These are phyloP conservation scores for Schizothecium vesticola DNA, from an alignment of 495 filamentous ascomycete species.

Conservation along the genomic window DNA sequence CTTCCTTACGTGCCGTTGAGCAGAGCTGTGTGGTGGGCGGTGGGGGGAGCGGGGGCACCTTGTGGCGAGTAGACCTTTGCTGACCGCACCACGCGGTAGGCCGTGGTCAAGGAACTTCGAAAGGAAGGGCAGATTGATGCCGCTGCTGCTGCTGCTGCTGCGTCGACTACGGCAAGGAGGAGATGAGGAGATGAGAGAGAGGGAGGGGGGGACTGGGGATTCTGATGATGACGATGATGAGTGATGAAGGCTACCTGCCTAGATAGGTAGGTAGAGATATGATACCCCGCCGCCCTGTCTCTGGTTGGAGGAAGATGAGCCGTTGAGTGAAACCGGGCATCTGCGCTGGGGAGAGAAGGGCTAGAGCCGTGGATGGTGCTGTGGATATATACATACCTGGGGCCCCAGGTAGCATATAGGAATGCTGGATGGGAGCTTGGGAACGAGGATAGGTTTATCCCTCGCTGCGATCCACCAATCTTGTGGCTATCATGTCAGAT, in stretches of 20 bases:
- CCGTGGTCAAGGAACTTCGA: constrained; percentile 66
- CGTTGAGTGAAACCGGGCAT: neutral
- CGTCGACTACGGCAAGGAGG: constrained; percentile 1
- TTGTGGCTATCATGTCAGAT: neutral
- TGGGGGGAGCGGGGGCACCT: too few relatives aligned
- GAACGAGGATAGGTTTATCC: neutral
- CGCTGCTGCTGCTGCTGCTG: neutral
- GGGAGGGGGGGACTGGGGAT: neutral
- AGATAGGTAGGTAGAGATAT: neutral
- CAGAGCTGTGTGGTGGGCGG: too few relatives aligned
- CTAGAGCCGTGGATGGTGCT: too few relatives aligned
- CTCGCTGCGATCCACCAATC: neutral
- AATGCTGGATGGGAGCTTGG: neutral
- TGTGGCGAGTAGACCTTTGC: constrained; percentile 1
- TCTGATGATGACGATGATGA: constrained; percentile 1
- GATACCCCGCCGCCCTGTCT: neutral
- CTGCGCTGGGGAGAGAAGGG: too few relatives aligned
- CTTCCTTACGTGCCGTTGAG: too few relatives aligned
- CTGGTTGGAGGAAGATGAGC: neutral
- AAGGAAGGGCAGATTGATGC: constrained; percentile 49
- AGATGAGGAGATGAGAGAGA: constrained; percentile 10
- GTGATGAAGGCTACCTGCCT: neutral
- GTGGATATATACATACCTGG: neutral
- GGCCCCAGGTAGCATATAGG: neutral
- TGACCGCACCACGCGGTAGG: constrained; percentile 38